These are phyloP conservation scores for Cucumis melo DNA, from an alignment of 306 rosid species.

Conservation along the genomic window DNA sequence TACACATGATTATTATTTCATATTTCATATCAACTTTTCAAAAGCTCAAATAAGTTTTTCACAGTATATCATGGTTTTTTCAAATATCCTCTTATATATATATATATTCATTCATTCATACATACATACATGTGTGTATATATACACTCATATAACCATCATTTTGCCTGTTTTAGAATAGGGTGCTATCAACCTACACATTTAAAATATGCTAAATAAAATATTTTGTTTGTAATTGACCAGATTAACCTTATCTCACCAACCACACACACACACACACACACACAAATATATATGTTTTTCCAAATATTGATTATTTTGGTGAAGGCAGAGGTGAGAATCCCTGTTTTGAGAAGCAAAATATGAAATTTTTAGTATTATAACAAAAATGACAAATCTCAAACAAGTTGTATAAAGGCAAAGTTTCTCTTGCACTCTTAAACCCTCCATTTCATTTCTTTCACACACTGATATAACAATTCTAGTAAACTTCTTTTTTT, in stretches of 20 bases:
- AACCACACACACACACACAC: too few relatives aligned
- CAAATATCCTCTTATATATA: background rate
- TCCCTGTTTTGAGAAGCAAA: background rate
- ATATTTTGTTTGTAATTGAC: background rate
- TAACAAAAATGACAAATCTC: slow-evolving; percentile 8
- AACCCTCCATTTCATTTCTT: background rate
- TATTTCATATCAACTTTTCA: background rate
- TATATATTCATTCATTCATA: background rate
- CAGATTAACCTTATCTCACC: background rate
- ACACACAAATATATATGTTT: too few relatives aligned
- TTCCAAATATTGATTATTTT: background rate
- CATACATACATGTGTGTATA: too few relatives aligned
- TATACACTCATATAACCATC: background rate
- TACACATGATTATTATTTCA: background rate
- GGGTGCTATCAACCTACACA: background rate
- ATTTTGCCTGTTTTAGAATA: background rate
- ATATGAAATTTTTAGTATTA: background rate
- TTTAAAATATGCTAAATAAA: background rate
- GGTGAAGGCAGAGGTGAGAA: background rate
- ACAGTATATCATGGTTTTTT: too few relatives aligned
- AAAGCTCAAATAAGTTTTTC: too few relatives aligned
- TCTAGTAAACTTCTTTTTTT: background rate
- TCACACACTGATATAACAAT: background rate
- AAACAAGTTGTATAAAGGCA: background rate
- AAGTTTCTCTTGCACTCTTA: background rate